phyloP scores from a whole-genome alignment of 495 filamentous ascomycete genomes.

The Glarea lozoyensis region DNA sequence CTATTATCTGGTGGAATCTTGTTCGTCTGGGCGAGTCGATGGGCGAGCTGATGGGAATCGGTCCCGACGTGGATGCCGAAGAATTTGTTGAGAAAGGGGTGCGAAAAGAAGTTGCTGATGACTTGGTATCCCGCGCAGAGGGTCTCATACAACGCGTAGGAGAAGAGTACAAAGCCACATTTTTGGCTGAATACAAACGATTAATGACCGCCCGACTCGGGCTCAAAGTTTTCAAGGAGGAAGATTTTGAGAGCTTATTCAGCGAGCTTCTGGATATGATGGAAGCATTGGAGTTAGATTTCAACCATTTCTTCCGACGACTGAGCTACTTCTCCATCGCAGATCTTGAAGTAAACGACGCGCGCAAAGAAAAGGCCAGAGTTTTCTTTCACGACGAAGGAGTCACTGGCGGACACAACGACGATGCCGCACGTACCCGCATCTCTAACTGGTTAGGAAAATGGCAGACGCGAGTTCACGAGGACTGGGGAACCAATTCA shows the following conservation, averaged over 20 bases:
- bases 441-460: conserved; percentile 67
- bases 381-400: conserved; percentile 67
- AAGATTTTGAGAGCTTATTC: conserved; percentile 71
- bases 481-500: conserved; percentile 56
- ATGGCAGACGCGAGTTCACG: conserved; percentile 57
- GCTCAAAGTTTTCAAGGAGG: conserved; percentile 50
- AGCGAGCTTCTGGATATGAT: conserved; percentile 75
- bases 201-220: conserved; percentile 75
- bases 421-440: conserved; percentile 50
- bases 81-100: conserved; percentile 66
- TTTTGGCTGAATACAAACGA: conserved; percentile 76
- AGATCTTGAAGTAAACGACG: conserved; percentile 50
- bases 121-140: conserved; percentile 71
- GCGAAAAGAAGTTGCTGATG: conserved; percentile 51
- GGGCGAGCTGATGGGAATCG: conserved; percentile 78
- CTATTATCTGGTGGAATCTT: conserved; percentile 98
- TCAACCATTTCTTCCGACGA: conserved; percentile 82
- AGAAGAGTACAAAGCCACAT: conserved; percentile 79
- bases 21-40: conserved; percentile 86
- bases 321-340: conserved; percentile 49
- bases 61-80: conserved; percentile 53
- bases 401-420: conserved; percentile 36
- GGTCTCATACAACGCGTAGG: conserved; percentile 65
- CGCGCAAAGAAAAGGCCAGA: conserved; percentile 45
- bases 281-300: conserved; percentile 74